Evolutionary conservation across 2,329 filamentous ascomycete species (phyloP).

Genomic region (Colletotrichum sp.): DNA sequence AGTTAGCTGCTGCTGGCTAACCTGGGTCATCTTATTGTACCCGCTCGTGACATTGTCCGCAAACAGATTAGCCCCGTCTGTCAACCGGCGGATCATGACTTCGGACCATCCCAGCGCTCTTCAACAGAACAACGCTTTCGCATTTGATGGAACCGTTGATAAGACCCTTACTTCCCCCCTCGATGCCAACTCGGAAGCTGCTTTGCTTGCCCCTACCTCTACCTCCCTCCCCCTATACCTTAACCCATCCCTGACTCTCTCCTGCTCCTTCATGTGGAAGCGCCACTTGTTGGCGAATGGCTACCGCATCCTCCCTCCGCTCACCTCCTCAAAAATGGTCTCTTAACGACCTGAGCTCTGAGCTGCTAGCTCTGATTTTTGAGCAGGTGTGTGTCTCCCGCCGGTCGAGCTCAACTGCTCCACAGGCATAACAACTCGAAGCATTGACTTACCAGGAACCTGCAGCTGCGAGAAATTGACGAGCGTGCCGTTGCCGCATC

Average conservation of each 20-base stretch:
- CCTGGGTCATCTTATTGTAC: slow-evolving; percentile 15
- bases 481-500: slow-evolving; percentile 33
- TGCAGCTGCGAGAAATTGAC: slow-evolving; percentile 45
- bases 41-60: slow-evolving; percentile 26
- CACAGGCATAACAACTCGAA: background rate
- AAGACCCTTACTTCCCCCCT: slow-evolving; percentile 14
- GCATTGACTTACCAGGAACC: slow-evolving; percentile 9
- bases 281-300: slow-evolving; percentile 25
- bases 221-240: background rate
- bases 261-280: slow-evolving; percentile 19
- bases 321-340: slow-evolving; percentile 26
- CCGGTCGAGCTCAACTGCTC: background rate
- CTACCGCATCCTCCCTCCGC: slow-evolving; percentile 23
- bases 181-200: background rate
- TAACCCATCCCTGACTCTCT: slow-evolving; percentile 4
- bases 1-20: slow-evolving; percentile 11
- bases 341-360: slow-evolving; percentile 43
- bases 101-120: slow-evolving; percentile 19
- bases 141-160: slow-evolving; percentile 20
- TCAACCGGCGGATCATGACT: slow-evolving; percentile 24
- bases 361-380: slow-evolving; percentile 47
- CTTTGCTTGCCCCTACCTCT: background rate
- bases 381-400: slow-evolving; percentile 37
- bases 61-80: slow-evolving; percentile 24
- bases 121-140: slow-evolving; percentile 8